A percentile compares a stretch with the other conserved stretches of the same genome.
Evolutionary conservation across 163 green algal genomes (phyloP).

Genomic region (Trebouxia gelatinosa): DNA sequence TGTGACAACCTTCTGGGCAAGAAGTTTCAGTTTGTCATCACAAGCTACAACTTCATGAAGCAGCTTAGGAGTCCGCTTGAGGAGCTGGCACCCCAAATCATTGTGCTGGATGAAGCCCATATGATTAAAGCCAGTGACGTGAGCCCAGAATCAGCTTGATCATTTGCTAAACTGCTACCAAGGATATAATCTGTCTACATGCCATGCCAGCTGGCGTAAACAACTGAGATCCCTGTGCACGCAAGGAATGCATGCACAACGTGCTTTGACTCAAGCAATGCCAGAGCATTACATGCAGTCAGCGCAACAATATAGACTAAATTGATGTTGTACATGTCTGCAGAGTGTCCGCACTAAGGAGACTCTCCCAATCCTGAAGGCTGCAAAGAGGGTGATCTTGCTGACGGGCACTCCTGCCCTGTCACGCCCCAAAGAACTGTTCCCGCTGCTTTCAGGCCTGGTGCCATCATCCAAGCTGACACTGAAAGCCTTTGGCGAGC

Average conservation of each 20-base stretch:
- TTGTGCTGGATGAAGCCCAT: constrained; percentile 73
- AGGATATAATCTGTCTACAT: no score
- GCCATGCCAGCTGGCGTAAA: no score
- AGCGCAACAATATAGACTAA: no score
- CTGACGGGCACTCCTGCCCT: constrained; percentile 62
- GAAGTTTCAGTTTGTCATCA: constrained; percentile 42
- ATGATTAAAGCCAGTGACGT: constrained; percentile 74
- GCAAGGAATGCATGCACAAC: no score
- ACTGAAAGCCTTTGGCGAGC: constrained; percentile 50
- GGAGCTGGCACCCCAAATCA: constrained; percentile 32
- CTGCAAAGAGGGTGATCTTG: constrained; percentile 47
- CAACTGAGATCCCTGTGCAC: no score
- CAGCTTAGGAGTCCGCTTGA: constrained; percentile 42
- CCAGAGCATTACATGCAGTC: no score
- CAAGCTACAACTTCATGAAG: constrained; percentile 53
- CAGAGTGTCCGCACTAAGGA: constrained; percentile 53
- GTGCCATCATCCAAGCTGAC: constrained; percentile 38
- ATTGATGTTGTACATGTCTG: constrained; percentile 12
- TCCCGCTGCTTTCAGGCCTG: constrained; percentile 48
- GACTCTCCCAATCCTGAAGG: constrained; percentile 43
- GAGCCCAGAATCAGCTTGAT: background rate
- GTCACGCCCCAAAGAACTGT: constrained; percentile 54
- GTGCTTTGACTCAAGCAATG: no score
- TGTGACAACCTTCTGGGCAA: background rate
- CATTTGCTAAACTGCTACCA: no score